A percentile compares a stretch with the other conserved stretches of the same genome.
These are phyloP conservation scores for Candolleomyces efflorescens DNA, from an alignment of 768 basidiomycete species.

Conservation along the genomic window DNA sequence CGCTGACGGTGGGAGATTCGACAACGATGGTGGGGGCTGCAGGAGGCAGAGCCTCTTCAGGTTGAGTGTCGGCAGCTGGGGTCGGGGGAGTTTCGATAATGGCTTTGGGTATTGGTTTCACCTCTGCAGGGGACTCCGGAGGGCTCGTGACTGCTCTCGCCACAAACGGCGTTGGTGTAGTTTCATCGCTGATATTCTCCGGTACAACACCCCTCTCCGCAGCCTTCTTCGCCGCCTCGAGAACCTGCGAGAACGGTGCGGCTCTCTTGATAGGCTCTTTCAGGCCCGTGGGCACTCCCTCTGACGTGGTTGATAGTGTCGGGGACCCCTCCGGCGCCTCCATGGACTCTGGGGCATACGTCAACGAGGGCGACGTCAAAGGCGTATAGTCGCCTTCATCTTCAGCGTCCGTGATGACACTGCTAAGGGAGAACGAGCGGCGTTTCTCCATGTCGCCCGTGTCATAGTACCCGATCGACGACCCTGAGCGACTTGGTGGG, in stretches of 20 bases:
- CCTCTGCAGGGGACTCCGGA: not conserved
- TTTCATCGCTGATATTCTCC: not conserved
- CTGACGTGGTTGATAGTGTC: constrained; percentile 10
- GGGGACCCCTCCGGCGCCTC: constrained; percentile 14
- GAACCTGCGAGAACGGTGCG: constrained; percentile 35
- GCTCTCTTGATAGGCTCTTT: constrained; percentile 20
- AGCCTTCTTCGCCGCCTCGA: constrained; percentile 36
- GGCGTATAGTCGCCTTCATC: constrained; percentile 22
- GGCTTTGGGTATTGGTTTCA: not conserved
- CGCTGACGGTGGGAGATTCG: not conserved
- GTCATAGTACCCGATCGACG: constrained; percentile 13
- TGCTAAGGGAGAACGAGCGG: constrained; percentile 30
- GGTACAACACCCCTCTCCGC: constrained; percentile 18
- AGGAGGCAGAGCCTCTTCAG: not conserved
- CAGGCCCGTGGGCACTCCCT: constrained; percentile 8
- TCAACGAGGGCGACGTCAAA: constrained; percentile 24
- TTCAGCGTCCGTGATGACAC: constrained; percentile 18
- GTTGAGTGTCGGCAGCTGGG: no score
- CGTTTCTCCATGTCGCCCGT: constrained; percentile 13
- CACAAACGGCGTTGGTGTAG: constrained; percentile 5
- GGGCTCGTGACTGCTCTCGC: not conserved
- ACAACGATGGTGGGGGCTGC: constrained; percentile 2
- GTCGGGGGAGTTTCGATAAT: not conserved
- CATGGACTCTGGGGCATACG: constrained; percentile 26
- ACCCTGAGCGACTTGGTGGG: constrained; percentile 10